These are phyloP conservation scores for Cinchona pubescens DNA, from an alignment of 257 asterid genomes.

Conservation along the genomic window DNA sequence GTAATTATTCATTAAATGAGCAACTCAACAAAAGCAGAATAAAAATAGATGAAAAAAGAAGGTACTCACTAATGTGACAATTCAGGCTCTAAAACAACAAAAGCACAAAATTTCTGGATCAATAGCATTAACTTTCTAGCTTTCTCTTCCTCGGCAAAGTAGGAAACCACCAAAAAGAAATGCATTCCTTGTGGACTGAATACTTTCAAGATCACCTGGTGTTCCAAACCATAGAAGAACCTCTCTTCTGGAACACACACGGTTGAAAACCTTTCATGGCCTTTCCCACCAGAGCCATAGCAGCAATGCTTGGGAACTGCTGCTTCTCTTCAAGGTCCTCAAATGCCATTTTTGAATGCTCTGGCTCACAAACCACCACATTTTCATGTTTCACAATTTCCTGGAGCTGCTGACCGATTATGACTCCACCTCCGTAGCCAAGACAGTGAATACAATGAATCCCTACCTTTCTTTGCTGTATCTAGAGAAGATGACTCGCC, in stretches of 20 bases:
- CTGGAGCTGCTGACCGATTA: slow-evolving; percentile 21
- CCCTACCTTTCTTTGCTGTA: slow-evolving; percentile 20
- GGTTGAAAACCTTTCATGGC: slow-evolving; percentile 51
- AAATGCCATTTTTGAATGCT: slow-evolving; percentile 31
- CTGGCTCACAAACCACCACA: slow-evolving; percentile 44
- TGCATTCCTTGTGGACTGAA: background rate
- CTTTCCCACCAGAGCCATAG: slow-evolving; percentile 81
- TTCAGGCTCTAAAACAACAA: slow-evolving; percentile 11
- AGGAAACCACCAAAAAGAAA: no score
- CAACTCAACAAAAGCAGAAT: background rate
- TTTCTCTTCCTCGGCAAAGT: background rate
- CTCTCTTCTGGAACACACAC: slow-evolving; percentile 49
- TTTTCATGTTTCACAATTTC: slow-evolving; percentile 32
- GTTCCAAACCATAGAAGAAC: slow-evolving; percentile 65
- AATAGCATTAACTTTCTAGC: no score
- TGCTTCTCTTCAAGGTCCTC: slow-evolving; percentile 53
- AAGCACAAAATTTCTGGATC: background rate
- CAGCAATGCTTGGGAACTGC: slow-evolving; percentile 81
- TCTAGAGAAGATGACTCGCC: slow-evolving; percentile 19
- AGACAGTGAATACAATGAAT: slow-evolving; percentile 42
- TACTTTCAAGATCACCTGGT: slow-evolving; percentile 31
- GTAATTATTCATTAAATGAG: background rate
- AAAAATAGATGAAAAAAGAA: background rate
- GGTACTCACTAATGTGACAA: slow-evolving; percentile 4
- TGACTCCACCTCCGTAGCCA: slow-evolving; percentile 77